Evolutionary conservation across 2,329 filamentous ascomycete species (phyloP).

Genomic region (Colletotrichum magnum): DNA sequence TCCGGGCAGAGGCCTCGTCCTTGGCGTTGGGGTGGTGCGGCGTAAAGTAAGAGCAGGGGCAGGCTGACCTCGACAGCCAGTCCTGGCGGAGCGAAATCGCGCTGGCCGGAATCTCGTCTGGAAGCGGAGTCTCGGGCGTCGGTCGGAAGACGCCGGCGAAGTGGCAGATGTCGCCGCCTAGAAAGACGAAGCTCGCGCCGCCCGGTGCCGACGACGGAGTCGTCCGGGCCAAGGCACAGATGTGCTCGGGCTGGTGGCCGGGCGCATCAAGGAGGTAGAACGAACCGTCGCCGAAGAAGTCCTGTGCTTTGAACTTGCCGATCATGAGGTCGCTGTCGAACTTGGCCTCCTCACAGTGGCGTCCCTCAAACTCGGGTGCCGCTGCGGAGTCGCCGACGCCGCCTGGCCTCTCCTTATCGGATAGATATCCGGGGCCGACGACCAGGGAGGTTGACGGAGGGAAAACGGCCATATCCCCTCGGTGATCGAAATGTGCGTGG

Average conservation of each 20-base stretch:
- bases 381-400: constrained; percentile 23
- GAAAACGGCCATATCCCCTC: constrained; percentile 46
- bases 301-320: constrained; percentile 55
- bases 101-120: constrained; percentile 17
- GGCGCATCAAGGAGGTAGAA: constrained; percentile 56
- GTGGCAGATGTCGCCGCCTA: constrained; percentile 44
- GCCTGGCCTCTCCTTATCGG: constrained; percentile 15
- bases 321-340: constrained; percentile 42
- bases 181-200: constrained; percentile 42
- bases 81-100: constrained; percentile 17
- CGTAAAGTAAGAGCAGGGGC: constrained; percentile 34
- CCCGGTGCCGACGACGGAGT: constrained; percentile 35
- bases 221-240: constrained; percentile 42
- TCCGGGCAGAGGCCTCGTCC: neutral
- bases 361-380: constrained; percentile 39
- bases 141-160: constrained; percentile 38
- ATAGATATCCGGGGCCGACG: constrained; percentile 44
- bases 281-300: constrained; percentile 57
- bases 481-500: constrained; percentile 49
- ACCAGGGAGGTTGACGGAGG: constrained; percentile 43
- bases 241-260: constrained; percentile 43
- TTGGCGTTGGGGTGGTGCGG: constrained; percentile 21
- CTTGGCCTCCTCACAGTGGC: constrained; percentile 39
- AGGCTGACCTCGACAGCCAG: constrained; percentile 12
- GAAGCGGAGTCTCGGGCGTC: constrained; percentile 1